A percentile compares a stretch with the other conserved stretches of the same genome.
These are phyloP conservation scores for Boletus subparvulus DNA, from an alignment of 768 basidiomycete genomes.

Conservation along the genomic window DNA sequence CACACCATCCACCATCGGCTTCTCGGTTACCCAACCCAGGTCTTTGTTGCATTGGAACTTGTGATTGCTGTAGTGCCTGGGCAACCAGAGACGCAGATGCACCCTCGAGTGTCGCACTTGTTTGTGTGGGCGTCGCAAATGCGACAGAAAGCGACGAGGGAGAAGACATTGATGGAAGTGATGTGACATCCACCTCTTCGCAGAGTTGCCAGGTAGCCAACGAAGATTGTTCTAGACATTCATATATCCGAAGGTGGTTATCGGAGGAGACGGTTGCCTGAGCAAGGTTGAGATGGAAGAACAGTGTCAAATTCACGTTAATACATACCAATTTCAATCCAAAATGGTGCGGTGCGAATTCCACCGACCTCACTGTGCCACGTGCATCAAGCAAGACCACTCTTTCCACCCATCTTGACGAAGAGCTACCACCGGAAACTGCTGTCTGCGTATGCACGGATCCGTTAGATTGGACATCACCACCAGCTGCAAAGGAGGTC, in stretches of 20 bases:
- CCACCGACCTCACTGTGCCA: slow-evolving; percentile 81
- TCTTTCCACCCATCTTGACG: slow-evolving; percentile 68
- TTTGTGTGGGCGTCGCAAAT: slow-evolving; percentile 72
- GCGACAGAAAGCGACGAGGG: slow-evolving; percentile 54
- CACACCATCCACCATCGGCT: slow-evolving; percentile 89
- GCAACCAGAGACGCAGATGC: slow-evolving; percentile 60
- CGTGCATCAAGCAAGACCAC: slow-evolving; percentile 79
- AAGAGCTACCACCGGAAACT: slow-evolving; percentile 21
- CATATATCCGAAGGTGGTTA: slow-evolving; percentile 84
- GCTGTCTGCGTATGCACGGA: slow-evolving; percentile 12
- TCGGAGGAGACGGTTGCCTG: slow-evolving; percentile 90
- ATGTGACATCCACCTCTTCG: slow-evolving; percentile 73
- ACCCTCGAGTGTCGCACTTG: slow-evolving; percentile 51
- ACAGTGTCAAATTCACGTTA: neutral
- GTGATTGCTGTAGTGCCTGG: slow-evolving; percentile 59
- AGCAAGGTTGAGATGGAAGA: neutral
- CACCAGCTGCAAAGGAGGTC: slow-evolving; percentile 33
- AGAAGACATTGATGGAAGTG: slow-evolving; percentile 45
- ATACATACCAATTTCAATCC: slow-evolving; percentile 80
- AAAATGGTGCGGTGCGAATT: slow-evolving; percentile 85
- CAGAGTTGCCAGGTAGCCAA: slow-evolving; percentile 72
- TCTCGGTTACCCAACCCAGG: slow-evolving; percentile 63
- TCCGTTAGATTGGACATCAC: slow-evolving; percentile 27
- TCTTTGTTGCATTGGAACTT: slow-evolving; percentile 34
- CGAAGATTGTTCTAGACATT: slow-evolving; percentile 75